Base-by-base conservation (phyloP, 768 basidiomycete species). In the Gloeophyllum trabeum region DNA sequence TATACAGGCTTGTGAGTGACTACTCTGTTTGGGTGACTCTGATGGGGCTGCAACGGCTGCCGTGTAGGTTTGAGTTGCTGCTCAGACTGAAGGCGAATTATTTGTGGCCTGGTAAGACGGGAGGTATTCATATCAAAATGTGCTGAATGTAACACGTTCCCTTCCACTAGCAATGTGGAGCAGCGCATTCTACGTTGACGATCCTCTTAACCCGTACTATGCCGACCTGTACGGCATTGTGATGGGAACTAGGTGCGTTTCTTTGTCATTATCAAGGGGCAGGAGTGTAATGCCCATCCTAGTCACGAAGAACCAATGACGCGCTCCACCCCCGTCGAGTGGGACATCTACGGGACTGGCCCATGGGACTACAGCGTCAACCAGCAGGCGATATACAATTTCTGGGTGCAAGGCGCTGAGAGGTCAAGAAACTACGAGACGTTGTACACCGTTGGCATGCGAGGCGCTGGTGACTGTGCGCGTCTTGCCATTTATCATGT, bases 261-360 rank as follows among this genome's bases (percentile, higher is more conserved):
- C 16, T 16, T 32, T 16, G 16, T 10, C 16, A 10, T 32, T 16
- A 10, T 32, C 28, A 32, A 16, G 10, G 10, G 10, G 10, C 10
- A 32, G 16, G 10, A 32, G 10, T 32, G 28, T 10, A 32, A 10
- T 16, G 10, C 16, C 10, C 28, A 10, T 32, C 28, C 28, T 16
- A 32, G 74, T 57, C 79, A 82, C 53, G 74, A 84, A 55, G 81
- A 85, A 51, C 81, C 82, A 6, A 81, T 83, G 76, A 74, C 76
- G 66, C 73, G 81, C 18, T 77, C 78, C 24, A 76, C 75, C 2
- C 80, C 81, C 3, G 67, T 71, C 46, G 79, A 84, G 52, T 85
- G 78, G 67, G 64, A 57, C 45, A 54, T 73, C 7, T 72, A 75
- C 44, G 76, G 72, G 2, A 52, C 53, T 6, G 81, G 81, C 1